phyloP scores from a whole-genome alignment of 176 grass and related monocot genomes.

The Stipa capillata region DNA sequence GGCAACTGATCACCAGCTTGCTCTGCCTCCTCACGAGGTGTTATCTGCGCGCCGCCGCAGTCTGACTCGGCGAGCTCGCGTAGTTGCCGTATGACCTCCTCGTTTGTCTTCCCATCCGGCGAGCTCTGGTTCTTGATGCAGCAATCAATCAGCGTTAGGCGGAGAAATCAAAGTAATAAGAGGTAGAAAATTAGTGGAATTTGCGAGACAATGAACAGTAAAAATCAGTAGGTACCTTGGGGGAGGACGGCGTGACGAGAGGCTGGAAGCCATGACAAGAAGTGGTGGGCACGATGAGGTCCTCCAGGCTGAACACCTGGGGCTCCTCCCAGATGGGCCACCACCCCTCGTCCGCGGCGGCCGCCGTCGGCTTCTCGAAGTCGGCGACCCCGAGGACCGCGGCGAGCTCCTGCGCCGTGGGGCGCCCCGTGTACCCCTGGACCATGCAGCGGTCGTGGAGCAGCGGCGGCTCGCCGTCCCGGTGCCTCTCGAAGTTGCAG shows the following conservation, averaged over 20 bases:
- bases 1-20: constrained; percentile 27
- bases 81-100: constrained; percentile 72
- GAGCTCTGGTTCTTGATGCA: constrained; percentile 40
- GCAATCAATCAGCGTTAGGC: neutral
- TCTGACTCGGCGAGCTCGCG: constrained; percentile 48
- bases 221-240: constrained; percentile 36
- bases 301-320: constrained; percentile 69
- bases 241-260: constrained; percentile 42
- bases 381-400: constrained; percentile 32
- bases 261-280: constrained; percentile 83
- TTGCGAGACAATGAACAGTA: neutral
- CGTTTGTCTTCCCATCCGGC: constrained; percentile 29
- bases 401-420: constrained; percentile 38
- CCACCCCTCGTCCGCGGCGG: neutral
- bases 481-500: constrained; percentile 69
- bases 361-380: constrained; percentile 34
- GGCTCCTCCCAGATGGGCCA: constrained; percentile 62
- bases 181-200: neutral
- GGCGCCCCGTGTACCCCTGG: constrained; percentile 27
- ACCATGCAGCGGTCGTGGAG: constrained; percentile 29
- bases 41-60: neutral
- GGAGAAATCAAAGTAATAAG: neutral
- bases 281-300: constrained; percentile 82
- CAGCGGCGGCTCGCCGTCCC: neutral
- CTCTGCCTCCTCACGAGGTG: constrained; percentile 23